phyloP scores from a whole-genome alignment of 78 protist species.

The Goniomonas avonlea region DNA sequence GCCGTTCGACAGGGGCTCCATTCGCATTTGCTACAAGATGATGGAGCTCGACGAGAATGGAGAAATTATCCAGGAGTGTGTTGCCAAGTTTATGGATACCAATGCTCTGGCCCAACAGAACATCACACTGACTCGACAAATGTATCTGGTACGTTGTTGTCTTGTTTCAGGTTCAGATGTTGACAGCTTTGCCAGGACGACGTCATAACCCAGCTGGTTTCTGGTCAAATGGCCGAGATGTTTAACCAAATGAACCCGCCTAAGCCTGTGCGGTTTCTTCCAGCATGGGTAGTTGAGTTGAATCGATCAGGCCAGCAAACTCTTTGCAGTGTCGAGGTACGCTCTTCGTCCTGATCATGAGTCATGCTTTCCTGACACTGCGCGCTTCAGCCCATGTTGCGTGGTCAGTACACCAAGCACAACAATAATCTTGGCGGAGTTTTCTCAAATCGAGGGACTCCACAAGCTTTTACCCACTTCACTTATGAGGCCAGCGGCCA shows the following conservation, averaged over 20 bases:
- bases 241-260: too few species aligned
- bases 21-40: background rate
- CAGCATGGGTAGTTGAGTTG: too few species aligned
- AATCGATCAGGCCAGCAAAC: too few species aligned
- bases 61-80: background rate
- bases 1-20: background rate
- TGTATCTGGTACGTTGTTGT: background rate
- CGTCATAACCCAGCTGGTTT: too few species aligned
- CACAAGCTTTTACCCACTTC: conserved; percentile 77
- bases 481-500: conserved; percentile 58
- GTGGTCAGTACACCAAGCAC: conserved; percentile 63
- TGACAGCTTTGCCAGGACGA: too few species aligned
- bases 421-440: conserved; percentile 68
- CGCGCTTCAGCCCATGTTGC: conserved; percentile 46
- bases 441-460: conserved; percentile 57
- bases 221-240: too few species aligned
- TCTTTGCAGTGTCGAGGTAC: too few species aligned
- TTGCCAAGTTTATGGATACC: background rate
- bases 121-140: background rate
- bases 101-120: background rate
- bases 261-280: too few species aligned
- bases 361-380: too few species aligned
- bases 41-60: background rate
- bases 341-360: too few species aligned
- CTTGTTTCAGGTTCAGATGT: too few species aligned